Evolutionary conservation across 306 rosid genomes (phyloP).

Genomic region (Morella rubra): DNA sequence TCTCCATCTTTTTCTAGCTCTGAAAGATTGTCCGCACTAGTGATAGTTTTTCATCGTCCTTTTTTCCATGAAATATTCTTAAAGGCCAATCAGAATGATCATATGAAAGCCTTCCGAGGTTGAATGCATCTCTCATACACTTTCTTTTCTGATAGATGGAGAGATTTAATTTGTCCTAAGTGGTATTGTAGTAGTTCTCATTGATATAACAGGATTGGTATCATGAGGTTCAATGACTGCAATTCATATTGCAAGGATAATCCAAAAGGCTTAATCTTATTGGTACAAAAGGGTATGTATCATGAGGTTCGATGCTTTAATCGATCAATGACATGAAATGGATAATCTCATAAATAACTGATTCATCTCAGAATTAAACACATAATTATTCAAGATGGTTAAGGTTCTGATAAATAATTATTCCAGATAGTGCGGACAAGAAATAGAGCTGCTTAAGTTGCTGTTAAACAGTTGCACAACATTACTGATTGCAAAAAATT

Average conservation of each 20-base stretch:
- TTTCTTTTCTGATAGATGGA: not conserved
- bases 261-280: not conserved
- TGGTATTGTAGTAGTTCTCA: not conserved
- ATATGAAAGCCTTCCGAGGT: not conserved
- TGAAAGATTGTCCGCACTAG: not conserved
- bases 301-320: not conserved
- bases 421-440: not conserved
- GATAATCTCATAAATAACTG: not conserved
- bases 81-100: too few relatives aligned
- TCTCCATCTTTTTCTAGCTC: not conserved
- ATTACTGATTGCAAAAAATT: conserved; percentile 4
- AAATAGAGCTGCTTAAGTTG: not conserved
- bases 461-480: not conserved
- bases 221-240: too few relatives aligned
- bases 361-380: not conserved
- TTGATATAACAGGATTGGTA: too few relatives aligned
- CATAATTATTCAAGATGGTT: too few relatives aligned
- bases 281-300: not conserved
- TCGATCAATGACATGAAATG: not conserved
- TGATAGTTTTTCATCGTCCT: not conserved
- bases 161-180: not conserved
- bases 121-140: not conserved
- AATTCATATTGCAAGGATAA: too few relatives aligned
- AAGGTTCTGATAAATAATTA: not conserved
- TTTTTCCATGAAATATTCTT: not conserved